Evolutionary conservation across 1,284 basidiomycete species (phyloP).

Genomic region (Fomes fomentarius): DNA sequence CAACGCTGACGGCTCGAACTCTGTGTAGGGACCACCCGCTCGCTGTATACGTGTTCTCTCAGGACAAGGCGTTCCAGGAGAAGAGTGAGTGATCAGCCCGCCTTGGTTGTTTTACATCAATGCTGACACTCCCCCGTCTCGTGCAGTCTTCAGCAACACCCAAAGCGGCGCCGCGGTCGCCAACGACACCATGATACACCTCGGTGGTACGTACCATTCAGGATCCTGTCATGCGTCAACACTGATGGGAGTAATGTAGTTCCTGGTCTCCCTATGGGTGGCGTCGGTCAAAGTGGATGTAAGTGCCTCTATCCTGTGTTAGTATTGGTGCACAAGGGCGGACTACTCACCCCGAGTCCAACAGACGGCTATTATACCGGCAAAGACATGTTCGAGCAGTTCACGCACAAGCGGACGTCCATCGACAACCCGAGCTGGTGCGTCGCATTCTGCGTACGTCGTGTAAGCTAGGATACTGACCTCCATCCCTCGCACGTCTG

Average conservation of each 20-base stretch:
- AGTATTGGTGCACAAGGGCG: neutral
- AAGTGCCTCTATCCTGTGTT: constrained; percentile 28
- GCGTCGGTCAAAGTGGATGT: constrained; percentile 75
- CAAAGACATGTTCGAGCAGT: constrained; percentile 68
- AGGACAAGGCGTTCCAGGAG: constrained; percentile 58
- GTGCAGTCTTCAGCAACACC: constrained; percentile 65
- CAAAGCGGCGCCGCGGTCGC: constrained; percentile 65
- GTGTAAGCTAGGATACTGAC: neutral
- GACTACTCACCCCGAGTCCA: neutral
- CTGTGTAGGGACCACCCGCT: constrained; percentile 63
- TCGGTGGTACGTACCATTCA: constrained; percentile 54
- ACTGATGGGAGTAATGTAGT: too few relatives aligned
- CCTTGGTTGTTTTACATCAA: neutral
- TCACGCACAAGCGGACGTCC: constrained; percentile 66
- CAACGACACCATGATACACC: constrained; percentile 66
- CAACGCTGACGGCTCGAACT: neutral
- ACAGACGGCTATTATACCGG: constrained; percentile 65
- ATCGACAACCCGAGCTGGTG: constrained; percentile 65
- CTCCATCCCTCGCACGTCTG: neutral
- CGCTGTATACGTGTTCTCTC: constrained; percentile 76
- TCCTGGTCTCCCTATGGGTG: constrained; percentile 72
- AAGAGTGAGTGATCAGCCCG: constrained; percentile 46
- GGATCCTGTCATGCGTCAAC: too few relatives aligned
- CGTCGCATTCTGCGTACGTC: neutral
- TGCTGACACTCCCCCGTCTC: neutral